These are phyloP conservation scores for Acanthamoeba polyphaga DNA, from an alignment of 208 protist species.

Conservation along the genomic window DNA sequence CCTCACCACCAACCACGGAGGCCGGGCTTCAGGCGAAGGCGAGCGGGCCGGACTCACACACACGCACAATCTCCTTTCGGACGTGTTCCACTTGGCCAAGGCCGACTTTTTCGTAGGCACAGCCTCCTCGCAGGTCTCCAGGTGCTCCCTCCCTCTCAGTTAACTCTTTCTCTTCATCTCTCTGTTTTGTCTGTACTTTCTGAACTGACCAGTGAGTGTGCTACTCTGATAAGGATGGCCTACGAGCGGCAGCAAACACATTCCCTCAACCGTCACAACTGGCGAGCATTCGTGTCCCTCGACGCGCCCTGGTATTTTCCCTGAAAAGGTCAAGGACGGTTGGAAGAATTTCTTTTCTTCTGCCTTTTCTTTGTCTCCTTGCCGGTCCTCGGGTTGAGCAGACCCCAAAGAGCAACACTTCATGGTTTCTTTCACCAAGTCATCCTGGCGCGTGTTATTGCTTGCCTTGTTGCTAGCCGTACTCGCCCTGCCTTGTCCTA, in stretches of 20 bases:
- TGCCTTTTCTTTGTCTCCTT: too few species aligned
- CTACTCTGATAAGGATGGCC: background rate
- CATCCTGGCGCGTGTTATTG: too few species aligned
- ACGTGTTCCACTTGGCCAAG: constrained; percentile 14
- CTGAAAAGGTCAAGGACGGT: background rate
- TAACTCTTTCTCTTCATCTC: background rate
- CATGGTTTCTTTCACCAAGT: too few species aligned
- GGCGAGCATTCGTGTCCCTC: background rate
- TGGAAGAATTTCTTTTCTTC: too few species aligned
- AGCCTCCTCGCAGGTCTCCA: background rate
- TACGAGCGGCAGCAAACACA: constrained; percentile 39
- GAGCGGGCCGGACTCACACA: background rate
- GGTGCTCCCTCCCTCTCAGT: background rate
- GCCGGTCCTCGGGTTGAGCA: too few species aligned
- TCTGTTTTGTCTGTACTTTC: too few species aligned
- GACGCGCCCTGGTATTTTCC: constrained; percentile 41
- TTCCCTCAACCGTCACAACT: constrained; percentile 16
- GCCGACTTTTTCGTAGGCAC: constrained; percentile 36
- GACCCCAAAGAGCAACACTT: too few species aligned
- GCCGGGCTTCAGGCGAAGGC: constrained; percentile 13
- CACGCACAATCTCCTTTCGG: constrained; percentile 5
- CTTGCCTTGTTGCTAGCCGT: too few species aligned
- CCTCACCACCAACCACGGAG: background rate
- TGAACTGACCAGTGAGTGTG: background rate
- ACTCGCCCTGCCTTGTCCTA: too few species aligned